Evolutionary conservation across 257 asterid genomes (phyloP).

Genomic region (Galeopsis tetrahit): DNA sequence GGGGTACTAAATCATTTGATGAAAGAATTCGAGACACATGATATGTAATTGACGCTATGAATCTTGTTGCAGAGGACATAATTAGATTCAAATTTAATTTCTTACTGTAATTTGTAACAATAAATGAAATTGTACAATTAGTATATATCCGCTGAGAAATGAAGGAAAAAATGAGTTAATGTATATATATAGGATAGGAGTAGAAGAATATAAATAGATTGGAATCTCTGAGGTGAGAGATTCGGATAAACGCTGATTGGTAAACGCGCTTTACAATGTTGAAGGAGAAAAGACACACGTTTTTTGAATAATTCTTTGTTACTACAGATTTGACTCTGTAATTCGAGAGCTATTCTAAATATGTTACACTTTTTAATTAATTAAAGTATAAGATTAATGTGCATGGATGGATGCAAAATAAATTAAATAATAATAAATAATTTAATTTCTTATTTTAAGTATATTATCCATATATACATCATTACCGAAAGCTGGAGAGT

Average conservation of each 20-base stretch:
- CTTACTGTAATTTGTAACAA: background rate
- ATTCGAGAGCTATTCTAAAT: background rate
- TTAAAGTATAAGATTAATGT: background rate
- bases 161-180: conserved; percentile 26
- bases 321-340: background rate
- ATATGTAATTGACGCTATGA: conserved; percentile 26
- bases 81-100: background rate
- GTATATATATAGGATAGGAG: background rate
- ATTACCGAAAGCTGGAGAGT: no score
- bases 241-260: conserved; percentile 21
- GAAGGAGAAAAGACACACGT: background rate
- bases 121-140: conserved; percentile 17
- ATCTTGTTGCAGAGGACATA: conserved; percentile 37
- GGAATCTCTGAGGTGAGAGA: background rate
- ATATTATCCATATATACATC: no score
- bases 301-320: conserved; percentile 1
- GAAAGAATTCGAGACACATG: conserved; percentile 10
- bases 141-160: background rate
- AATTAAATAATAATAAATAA: background rate
- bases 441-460: no score
- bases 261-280: conserved; percentile 16
- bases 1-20: conserved; percentile 3
- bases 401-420: background rate
- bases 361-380: background rate
- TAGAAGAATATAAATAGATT: background rate